Evolutionary conservation across 148 eudicot species (phyloP), one percentile per base, ranked within the genome.

Genomic region (Beta vulgaris): DNA sequence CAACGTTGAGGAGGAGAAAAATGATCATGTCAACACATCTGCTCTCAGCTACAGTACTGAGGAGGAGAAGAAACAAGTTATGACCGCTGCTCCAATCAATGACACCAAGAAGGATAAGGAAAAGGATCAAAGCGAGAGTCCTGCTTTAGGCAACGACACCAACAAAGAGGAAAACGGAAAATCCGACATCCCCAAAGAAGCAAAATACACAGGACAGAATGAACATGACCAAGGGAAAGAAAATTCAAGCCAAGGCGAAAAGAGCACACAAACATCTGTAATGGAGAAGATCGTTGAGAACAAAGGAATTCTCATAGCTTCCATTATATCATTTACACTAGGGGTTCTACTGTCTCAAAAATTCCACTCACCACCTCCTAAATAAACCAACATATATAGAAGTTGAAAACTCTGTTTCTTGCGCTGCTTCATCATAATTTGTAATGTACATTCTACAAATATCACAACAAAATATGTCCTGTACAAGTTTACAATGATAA

Each of bases 281-380:
- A 43, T 77, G 15, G 71, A 63, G 60, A 82, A 71, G 61, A 59
- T 87, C 46, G 68, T 25, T 6, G 84, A 79, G 76, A 81, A 84
- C 48, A 90, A 83, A 54, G 80, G 82, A 64, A 76, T 83, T 18
- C 68, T 84, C 7, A 51, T 80, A 68, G 84, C 87, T n/a, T 86
- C 85, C 28, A 64, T 89, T 4, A 37, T 91, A 26, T 91, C 93
- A 54, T 89, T 91, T 82, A 81, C 90, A 55, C 60, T 88, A 7
- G 97, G 93, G 51, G 78, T 85, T 68, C 59, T 79, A 12, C 46
- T 89, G 40, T 81, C 90, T 48, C 78, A 72, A 14, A 86, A 77
- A 64, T 69, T 81, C 71, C 89, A 83, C 63, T 58, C 67, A 29
- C 37, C 68, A 67, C 73, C 77, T 61, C 31, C 69, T 32, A 64